Evolutionary conservation across 2,329 filamentous ascomycete genomes (phyloP), one percentile per base, ranked within the genome.

Genomic region (Aspergillus sergii): DNA sequence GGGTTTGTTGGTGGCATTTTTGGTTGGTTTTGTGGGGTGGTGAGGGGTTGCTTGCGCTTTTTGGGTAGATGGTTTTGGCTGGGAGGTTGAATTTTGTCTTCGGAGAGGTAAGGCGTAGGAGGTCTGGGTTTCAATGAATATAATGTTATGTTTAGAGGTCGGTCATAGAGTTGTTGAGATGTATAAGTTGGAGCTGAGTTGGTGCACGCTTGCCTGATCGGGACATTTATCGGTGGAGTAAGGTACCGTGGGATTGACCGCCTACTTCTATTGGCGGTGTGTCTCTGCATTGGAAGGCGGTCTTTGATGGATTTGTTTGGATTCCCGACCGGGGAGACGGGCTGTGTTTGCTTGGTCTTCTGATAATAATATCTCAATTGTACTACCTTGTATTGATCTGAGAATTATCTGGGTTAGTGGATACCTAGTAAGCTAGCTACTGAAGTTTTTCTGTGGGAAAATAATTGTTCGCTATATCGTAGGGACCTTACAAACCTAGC

Each of bases 1-100:
- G 92, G 89, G 58, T 61, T 54, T 21, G 51, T 36, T n/a, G 71
- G 68, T 56, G 60, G 69, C 71, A 73, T 74, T 64, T 68, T 32
- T 57, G 53, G 50, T 34, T 28, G 30, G 41, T 1, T 28, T 28
- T 30, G 45, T 2, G 23, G n/a, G 34, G 21, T 53, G 51, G 57
- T 57, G 58, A 59, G 28, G 43, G 41, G 12, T 30, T 51, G 45
- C 39, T 53, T 58, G 60, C 61, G 45, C 28, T 14, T 26, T 11
- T 23, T 12, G 21, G 9, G n/a, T 12, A 4, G 4, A 11, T 26
- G 21, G 21, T 21, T 10, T 23, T 46, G 43, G 11, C 23, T 46
- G 4, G 12, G 14, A 51, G 32, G 23, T 41, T 28, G 43, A 26
- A 34, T 48, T 58, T 32, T 64, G 28, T 43, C 50, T 34, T 19